A percentile compares a stretch with the other conserved stretches of the same genome.
Evolutionary conservation across 108 stramenopile genomes (phyloP).

Genomic region (Discostella stelligeroides): DNA sequence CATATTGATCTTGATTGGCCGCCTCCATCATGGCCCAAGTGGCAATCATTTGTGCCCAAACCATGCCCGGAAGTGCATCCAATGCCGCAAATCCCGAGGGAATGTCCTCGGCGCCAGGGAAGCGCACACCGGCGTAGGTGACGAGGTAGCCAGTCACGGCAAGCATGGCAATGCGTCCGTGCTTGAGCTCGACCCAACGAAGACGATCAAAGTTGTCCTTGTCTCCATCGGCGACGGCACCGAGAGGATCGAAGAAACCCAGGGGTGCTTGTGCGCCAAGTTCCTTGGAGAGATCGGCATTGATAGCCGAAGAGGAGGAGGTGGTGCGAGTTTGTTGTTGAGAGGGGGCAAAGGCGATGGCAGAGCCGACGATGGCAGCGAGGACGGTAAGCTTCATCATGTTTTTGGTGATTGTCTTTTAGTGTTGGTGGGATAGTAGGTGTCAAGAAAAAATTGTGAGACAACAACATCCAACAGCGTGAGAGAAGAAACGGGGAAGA

Average conservation of each 20-base stretch:
- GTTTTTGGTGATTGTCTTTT: no score
- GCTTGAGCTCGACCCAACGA: constrained; percentile 63
- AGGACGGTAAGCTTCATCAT: constrained; percentile 57
- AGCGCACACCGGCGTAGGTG: constrained; percentile 69
- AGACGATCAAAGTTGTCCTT: constrained; percentile 63
- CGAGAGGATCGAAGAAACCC: constrained; percentile 55
- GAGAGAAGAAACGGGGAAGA: no score
- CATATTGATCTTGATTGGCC: constrained; percentile 22
- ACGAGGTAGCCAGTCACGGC: constrained; percentile 76
- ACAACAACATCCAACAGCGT: no score
- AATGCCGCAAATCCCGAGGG: constrained; percentile 71
- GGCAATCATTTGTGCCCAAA: constrained; percentile 57
- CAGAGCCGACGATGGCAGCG: constrained; percentile 61
- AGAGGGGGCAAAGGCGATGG: constrained; percentile 28
- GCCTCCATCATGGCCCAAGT: constrained; percentile 63
- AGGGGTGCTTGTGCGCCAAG: constrained; percentile 84
- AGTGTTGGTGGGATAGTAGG: no score
- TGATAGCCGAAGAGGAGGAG: no score
- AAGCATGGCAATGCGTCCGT: constrained; percentile 63
- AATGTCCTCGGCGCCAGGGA: constrained; percentile 78
- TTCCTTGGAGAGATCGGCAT: constrained; percentile 73
- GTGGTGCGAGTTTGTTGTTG: constrained; percentile 26
- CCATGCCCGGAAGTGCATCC: constrained; percentile 54
- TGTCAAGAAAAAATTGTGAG: no score
- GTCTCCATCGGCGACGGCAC: constrained; percentile 64